A percentile compares a stretch with the other conserved stretches of the same genome.
Evolutionary conservation across 495 filamentous ascomycete species (phyloP).

Genomic region (Aspergillus ellipticus): DNA sequence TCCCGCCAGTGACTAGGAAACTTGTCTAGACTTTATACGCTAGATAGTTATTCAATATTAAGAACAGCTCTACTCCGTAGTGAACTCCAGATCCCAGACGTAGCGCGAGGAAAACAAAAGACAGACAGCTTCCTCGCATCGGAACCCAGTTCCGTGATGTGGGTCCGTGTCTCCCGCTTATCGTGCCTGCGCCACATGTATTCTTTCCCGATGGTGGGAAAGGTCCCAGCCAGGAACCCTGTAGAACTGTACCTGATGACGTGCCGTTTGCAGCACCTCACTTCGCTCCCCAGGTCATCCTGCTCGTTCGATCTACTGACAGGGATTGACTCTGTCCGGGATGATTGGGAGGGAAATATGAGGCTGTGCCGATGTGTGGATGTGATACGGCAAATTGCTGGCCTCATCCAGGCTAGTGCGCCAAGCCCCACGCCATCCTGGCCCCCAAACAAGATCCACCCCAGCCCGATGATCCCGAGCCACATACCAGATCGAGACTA

Average conservation of each 20-base stretch:
- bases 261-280: not conserved
- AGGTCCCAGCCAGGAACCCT: not conserved
- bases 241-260: not conserved
- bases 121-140: not conserved
- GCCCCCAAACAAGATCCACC: not conserved
- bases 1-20: not conserved
- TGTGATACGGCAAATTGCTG: not conserved
- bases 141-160: not conserved
- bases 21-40: not conserved
- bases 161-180: not conserved
- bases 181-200: too few species aligned
- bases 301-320: not conserved
- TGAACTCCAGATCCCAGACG: not conserved
- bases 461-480: not conserved
- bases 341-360: not conserved
- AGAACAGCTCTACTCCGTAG: not conserved
- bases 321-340: not conserved
- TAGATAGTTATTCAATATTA: not conserved
- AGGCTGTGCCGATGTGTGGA: not conserved
- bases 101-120: not conserved
- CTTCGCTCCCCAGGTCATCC: not conserved
- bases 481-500: not conserved
- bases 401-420: not conserved
- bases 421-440: not conserved
- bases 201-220: not conserved